Percentiles rank a stretch among this genome's conserved stretches.
Conservation (phyloP, 2,329 filamentous ascomycete genomes). For the Cladosporium sp. region DNA sequence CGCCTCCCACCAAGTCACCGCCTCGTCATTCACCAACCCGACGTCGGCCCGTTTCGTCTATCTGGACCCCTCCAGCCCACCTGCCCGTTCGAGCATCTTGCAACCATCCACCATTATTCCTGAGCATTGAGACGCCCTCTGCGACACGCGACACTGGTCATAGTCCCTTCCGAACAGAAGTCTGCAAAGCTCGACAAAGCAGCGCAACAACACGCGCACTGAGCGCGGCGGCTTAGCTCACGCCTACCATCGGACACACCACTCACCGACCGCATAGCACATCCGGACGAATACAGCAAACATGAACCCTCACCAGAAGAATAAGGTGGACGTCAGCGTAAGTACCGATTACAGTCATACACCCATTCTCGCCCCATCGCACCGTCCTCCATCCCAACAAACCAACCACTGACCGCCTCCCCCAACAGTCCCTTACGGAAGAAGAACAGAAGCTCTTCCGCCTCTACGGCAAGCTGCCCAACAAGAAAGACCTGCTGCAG, state of each 20-base stretch:
- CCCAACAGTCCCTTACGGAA: conserved; percentile 72
- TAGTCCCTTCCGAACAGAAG: no score
- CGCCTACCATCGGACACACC: conserved; percentile 1
- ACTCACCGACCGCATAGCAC: background rate
- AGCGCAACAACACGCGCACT: background rate
- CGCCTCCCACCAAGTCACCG: background rate
- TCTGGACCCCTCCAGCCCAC: conserved; percentile 12
- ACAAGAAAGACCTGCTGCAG: conserved; percentile 91
- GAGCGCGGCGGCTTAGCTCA: background rate
- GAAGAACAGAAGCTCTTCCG: conserved; percentile 97
- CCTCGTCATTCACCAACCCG: background rate
- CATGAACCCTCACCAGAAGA: conserved; percentile 98
- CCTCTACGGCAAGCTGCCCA: conserved; percentile 96
- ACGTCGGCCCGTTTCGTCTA: conserved; percentile 9
- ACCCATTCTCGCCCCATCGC: conserved; percentile 7
- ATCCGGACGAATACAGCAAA: conserved; percentile 2
- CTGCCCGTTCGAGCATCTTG: conserved; percentile 6
- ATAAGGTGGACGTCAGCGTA: conserved; percentile 96
- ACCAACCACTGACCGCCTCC: background rate
- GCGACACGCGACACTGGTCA: background rate
- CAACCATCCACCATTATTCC: background rate
- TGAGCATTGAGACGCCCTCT: background rate
- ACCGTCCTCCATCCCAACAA: background rate
- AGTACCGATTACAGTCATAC: conserved; percentile 41
- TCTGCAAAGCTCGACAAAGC: background rate